These are phyloP conservation scores for Colletotrichum aenigma DNA, from an alignment of 2,329 filamentous ascomycete genomes.

Conservation along the genomic window DNA sequence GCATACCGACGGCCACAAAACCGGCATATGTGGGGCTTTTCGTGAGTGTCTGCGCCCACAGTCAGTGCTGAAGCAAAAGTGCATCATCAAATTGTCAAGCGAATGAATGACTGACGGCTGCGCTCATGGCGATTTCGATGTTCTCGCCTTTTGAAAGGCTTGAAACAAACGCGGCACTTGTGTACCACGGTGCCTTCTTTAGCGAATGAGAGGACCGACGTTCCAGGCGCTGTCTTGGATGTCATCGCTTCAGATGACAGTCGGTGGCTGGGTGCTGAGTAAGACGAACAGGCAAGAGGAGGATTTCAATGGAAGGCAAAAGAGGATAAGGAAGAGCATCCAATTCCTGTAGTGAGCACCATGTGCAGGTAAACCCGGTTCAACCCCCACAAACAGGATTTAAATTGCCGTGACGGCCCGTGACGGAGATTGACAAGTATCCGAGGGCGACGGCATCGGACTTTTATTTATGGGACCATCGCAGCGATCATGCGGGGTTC, in stretches of 20 bases:
- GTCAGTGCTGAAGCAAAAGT: neutral
- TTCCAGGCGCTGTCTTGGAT: neutral
- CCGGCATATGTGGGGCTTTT: neutral
- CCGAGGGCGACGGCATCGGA: neutral
- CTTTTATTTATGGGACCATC: neutral
- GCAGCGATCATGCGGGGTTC: neutral
- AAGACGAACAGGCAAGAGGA: neutral
- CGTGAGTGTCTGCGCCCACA: neutral
- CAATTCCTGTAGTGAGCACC: neutral
- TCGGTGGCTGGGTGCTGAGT: neutral
- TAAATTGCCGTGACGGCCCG: neutral
- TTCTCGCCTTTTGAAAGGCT: neutral
- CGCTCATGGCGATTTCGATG: neutral
- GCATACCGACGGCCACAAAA: neutral
- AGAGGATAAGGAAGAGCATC: neutral
- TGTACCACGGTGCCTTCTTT: neutral
- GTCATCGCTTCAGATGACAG: neutral
- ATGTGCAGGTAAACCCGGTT: neutral
- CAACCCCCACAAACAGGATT: neutral
- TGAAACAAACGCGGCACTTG: neutral
- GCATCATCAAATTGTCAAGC: neutral
- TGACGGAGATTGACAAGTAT: neutral
- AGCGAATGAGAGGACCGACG: neutral
- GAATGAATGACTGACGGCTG: neutral
- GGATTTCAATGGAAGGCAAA: neutral